Base-by-base conservation (phyloP, 2,329 filamentous ascomycete genomes). In the Aspergillus uvarum region DNA sequence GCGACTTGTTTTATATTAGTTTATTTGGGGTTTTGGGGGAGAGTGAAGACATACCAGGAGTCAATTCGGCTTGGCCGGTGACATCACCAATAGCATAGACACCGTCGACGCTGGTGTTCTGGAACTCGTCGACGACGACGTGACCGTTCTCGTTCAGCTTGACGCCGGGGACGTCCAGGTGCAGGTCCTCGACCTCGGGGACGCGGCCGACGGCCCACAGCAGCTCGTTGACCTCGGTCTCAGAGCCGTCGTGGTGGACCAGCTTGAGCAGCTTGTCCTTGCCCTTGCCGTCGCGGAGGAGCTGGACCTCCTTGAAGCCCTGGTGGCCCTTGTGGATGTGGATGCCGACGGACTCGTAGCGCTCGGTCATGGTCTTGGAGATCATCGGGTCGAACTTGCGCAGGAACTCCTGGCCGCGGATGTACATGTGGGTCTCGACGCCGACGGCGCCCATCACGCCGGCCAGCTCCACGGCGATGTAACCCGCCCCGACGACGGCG, bases 361-460 rank as follows among this genome's bases (percentile, higher is more conserved):
- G 76, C 58, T 79, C 75, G 12, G 80, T 83, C 76, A 83, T 77
- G 12, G 80, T 82, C 54, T 81, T 72, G 66, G 82, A 80, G 54
- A 83, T 70, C 80, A 82, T 82, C 0, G 80, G 80, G 68, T 83
- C 81, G 65, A 83, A 83, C 63, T 78, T 82, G 62, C 81, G 74
- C 63, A 83, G 68, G 62, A 83, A 80, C 12, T 70, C 77, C 47
- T 81, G 70, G 8, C 78, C 77, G 12, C 81, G 77, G 63, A 82
- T 81, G 67, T 82, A 82, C 75, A 82, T 74, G 69, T 82, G 79
- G 2, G 79, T 80, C 63, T 82, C 80, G 14, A 81, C 79, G 16
- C 81, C 78, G 44, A 80, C 72, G 2, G 81, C 78, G 57, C 80
- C 77, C 72, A 82, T 70, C 47, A 83, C 79, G 58, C 81, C 81